These are phyloP conservation scores for Tylopilus plumbeoviolaceoides DNA, from an alignment of 768 basidiomycete genomes.

Conservation along the genomic window DNA sequence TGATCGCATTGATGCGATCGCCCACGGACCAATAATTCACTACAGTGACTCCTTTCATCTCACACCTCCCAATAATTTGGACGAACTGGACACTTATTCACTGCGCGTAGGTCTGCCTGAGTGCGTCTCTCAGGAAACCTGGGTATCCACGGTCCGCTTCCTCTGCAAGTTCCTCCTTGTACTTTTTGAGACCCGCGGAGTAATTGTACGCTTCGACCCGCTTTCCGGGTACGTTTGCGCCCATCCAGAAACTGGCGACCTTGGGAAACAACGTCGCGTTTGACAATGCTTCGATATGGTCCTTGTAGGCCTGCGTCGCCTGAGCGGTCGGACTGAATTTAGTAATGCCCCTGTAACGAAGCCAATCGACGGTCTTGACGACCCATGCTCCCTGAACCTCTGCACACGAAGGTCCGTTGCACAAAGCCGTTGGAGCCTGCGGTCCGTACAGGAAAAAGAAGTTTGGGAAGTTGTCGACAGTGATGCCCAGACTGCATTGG, in stretches of 20 bases:
- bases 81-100: neutral
- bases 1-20: neutral
- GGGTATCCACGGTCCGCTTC: slow-evolving; percentile 9
- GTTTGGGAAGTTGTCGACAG: neutral
- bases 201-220: too few species aligned
- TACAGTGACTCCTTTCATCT: neutral
- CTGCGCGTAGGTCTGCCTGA: neutral
- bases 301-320: neutral
- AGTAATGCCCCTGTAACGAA: neutral
- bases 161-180: slow-evolving; percentile 7
- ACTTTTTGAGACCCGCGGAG: slow-evolving; percentile 3
- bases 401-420: neutral
- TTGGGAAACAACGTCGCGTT: neutral
- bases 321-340: neutral
- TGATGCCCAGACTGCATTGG: neutral
- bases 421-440: neutral
- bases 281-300: neutral
- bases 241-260: neutral
- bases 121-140: slow-evolving; percentile 4
- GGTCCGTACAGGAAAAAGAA: neutral
- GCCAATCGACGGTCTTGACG: neutral
- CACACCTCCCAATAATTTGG: neutral
- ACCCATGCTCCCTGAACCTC: neutral
- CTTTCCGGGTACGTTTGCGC: neutral
- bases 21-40: neutral